Base-by-base conservation (phyloP, 169 alveolate genomes). In the Eimeria zaria region DNA sequence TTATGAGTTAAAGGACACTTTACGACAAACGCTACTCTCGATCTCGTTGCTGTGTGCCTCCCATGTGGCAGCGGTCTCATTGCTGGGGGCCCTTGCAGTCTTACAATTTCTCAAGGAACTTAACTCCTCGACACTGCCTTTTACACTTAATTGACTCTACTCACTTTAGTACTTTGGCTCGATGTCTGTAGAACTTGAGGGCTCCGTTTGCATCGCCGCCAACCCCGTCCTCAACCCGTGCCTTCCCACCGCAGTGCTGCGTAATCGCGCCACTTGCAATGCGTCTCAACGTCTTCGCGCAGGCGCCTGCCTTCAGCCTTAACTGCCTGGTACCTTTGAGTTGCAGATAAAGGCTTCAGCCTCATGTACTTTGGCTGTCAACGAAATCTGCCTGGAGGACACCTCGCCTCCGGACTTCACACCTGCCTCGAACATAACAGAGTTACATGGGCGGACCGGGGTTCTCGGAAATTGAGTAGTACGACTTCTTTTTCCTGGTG, bases 41-140 rank as follows among this genome's bases (percentile, higher is more conserved):
- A 39, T 60, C 53, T 33, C 2, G 58, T 84, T 58, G 91, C 74
- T 60, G 74, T 60, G 55, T 81, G 48, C 58, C 78, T 58, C 55
- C 78, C 71, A 33, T 60, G 78, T 84, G 78, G 91, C 91, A 84
- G 76, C 91, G 91, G 91, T 84, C 91, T 84, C 60, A 84, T 58
- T 11, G 91, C 91, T 53, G 55, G 91, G 91, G 91, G 58, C 91
- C 78, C 91, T 84, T 60, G 69, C 69, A 62, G 55, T 41, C 53
- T 46, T 33, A 9, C 78, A 84, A 16, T 55, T 24, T 58, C 91
- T 53, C 78, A 46, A 36, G 90, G 53, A 58, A 6, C 51, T 48
- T 5, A n/a, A 9, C 18, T 83, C 30, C 27, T 51, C 1, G 88
- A n/a, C 39, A 48, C n/a, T 81, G 71, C n/a, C 74, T 53, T 51